Conservation (phyloP, 2,329 filamentous ascomycete genomes). For the Xylariomycetidae sp. region DNA sequence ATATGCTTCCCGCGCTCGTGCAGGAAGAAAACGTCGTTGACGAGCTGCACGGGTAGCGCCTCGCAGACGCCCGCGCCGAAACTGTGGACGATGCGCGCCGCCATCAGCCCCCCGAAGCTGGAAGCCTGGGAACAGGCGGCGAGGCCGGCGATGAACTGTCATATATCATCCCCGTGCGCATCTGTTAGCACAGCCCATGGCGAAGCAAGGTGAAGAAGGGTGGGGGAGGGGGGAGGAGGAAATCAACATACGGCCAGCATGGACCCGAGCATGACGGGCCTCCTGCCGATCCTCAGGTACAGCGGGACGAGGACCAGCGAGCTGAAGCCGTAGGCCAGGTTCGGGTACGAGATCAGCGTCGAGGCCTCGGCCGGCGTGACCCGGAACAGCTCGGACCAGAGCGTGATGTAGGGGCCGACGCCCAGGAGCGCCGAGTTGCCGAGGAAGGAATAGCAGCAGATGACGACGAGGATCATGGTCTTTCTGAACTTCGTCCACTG, state of each 20-base stretch:
- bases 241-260: conserved; percentile 28
- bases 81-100: conserved; percentile 32
- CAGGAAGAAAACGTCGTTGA: conserved; percentile 42
- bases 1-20: conserved; percentile 48
- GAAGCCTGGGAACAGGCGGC: conserved; percentile 33
- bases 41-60: conserved; percentile 40
- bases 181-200: background rate
- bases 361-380: conserved; percentile 48
- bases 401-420: conserved; percentile 52
- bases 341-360: conserved; percentile 54
- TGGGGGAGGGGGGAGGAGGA: too few relatives aligned
- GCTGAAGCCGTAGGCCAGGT: conserved; percentile 55
- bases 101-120: conserved; percentile 33
- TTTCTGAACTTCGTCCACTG: conserved; percentile 54
- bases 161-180: background rate
- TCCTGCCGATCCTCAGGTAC: conserved; percentile 46
- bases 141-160: conserved; percentile 35
- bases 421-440: conserved; percentile 53
- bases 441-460: conserved; percentile 53
- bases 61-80: conserved; percentile 40
- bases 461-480: conserved; percentile 49
- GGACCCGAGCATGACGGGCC: conserved; percentile 38
- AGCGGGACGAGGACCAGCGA: conserved; percentile 52
- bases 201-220: too few relatives aligned
- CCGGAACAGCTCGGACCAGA: conserved; percentile 47